Evolutionary conservation across 352 stramenopile genomes (phyloP).

Genomic region (Nothophytophthora sp.): DNA sequence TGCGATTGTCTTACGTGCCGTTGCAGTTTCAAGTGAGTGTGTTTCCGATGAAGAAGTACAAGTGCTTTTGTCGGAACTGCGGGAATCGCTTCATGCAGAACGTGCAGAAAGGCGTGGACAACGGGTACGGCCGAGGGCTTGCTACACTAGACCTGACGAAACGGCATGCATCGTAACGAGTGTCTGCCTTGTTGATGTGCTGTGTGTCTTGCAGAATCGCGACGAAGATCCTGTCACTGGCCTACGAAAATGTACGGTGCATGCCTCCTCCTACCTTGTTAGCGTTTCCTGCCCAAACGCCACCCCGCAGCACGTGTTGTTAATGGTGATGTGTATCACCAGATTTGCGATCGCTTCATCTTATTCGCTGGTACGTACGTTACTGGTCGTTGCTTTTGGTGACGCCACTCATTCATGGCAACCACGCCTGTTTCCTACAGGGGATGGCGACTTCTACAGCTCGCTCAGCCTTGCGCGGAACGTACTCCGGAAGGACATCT

Average conservation of each 20-base stretch:
- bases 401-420: background rate
- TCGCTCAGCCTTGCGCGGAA: constrained; percentile 65
- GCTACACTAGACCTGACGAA: background rate
- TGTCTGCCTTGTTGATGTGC: background rate
- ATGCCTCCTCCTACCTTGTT: too few species aligned
- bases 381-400: too few species aligned
- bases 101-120: constrained; percentile 79
- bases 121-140: constrained; percentile 37
- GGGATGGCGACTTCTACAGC: constrained; percentile 78
- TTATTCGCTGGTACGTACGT: constrained; percentile 75
- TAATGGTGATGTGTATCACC: constrained; percentile 14
- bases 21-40: constrained; percentile 69
- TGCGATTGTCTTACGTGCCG: background rate
- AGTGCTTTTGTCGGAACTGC: constrained; percentile 51
- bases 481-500: constrained; percentile 60
- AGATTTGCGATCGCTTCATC: constrained; percentile 85
- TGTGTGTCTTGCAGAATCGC: constrained; percentile 44
- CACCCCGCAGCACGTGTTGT: constrained; percentile 1
- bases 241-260: constrained; percentile 46
- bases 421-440: constrained; percentile 32
- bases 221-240: constrained; percentile 66
- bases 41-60: constrained; percentile 70
- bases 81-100: constrained; percentile 54
- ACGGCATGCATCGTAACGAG: background rate
- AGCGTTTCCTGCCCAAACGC: too few species aligned